Conservation (phyloP, 352 stramenopile species). For the Vaucheria bursata region DNA sequence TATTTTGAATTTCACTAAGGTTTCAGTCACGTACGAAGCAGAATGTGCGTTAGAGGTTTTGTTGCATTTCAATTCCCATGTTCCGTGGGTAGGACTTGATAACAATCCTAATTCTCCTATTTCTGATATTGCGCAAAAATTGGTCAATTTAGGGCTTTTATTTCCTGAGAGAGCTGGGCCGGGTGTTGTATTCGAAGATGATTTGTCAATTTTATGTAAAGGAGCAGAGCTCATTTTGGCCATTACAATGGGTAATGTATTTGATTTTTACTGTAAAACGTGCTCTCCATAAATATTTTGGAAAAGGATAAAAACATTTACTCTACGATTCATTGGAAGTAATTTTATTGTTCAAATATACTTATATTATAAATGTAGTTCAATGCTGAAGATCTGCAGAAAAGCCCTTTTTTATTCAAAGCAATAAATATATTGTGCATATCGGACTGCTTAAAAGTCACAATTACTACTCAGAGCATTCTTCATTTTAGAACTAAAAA, state of each 20-base stretch:
- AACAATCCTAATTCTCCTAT: background rate
- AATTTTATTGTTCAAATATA: too few relatives aligned
- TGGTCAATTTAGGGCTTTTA: background rate
- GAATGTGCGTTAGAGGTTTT: background rate
- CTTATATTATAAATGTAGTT: too few relatives aligned
- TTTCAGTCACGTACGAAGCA: background rate
- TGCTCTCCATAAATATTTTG: too few relatives aligned
- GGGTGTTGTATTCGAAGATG: background rate
- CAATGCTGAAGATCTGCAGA: too few relatives aligned
- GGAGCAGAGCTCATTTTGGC: background rate
- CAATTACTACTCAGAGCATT: too few relatives aligned
- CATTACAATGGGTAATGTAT: background rate
- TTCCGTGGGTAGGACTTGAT: background rate
- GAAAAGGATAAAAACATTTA: too few relatives aligned
- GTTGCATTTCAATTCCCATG: background rate
- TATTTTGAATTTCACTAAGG: background rate
- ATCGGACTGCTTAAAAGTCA: too few relatives aligned
- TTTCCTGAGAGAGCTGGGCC: background rate
- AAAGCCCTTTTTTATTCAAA: too few relatives aligned
- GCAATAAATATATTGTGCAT: too few relatives aligned
- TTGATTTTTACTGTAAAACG: too few relatives aligned
- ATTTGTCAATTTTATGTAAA: background rate
- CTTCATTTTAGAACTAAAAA: too few relatives aligned
- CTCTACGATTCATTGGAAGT: too few relatives aligned
- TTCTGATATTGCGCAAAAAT: background rate